Percentiles rank a stretch among this genome's conserved stretches.
Conservation (phyloP, 2,329 filamentous ascomycete species). For the Boeremia exigua region DNA sequence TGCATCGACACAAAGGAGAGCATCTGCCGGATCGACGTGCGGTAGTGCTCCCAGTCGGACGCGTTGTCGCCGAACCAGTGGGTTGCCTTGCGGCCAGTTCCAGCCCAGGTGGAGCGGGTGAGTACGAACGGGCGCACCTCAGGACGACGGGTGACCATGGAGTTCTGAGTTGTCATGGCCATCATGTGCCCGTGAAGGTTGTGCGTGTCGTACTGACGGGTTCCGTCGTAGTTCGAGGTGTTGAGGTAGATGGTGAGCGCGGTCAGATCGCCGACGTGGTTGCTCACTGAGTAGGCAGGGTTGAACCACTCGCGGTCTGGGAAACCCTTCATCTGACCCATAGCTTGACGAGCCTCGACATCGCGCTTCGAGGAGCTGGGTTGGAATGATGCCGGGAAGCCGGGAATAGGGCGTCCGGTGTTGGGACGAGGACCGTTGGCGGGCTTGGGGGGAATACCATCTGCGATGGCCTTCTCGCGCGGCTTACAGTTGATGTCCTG, state of each 20-base stretch:
- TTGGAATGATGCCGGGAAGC: constrained; percentile 72
- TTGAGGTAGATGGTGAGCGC: constrained; percentile 67
- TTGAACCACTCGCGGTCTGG: constrained; percentile 68
- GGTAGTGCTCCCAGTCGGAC: constrained; percentile 54
- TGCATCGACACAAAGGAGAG: constrained; percentile 56
- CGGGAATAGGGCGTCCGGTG: constrained; percentile 69
- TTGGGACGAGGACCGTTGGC: constrained; percentile 59
- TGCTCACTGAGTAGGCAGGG: constrained; percentile 70
- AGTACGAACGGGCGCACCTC: constrained; percentile 71
- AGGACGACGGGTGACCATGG: constrained; percentile 72
- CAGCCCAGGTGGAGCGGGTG: constrained; percentile 77
- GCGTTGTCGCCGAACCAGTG: constrained; percentile 68
- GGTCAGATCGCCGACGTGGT: constrained; percentile 58
- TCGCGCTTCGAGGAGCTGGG: constrained; percentile 48
- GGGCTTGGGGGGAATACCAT: constrained; percentile 64
- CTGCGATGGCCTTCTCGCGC: constrained; percentile 43
- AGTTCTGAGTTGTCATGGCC: constrained; percentile 67
- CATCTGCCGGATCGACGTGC: constrained; percentile 51
- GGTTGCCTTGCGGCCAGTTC: constrained; percentile 66
- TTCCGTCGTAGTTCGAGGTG: constrained; percentile 70
- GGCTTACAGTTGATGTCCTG: constrained; percentile 56
- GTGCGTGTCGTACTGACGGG: constrained; percentile 75
- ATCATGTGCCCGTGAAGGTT: constrained; percentile 81
- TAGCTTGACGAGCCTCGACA: constrained; percentile 26
- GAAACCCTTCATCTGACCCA: constrained; percentile 61